Conservation (phyloP, 192 early-diverging fungal species). For the Rhizoclosmatium sp. region DNA sequence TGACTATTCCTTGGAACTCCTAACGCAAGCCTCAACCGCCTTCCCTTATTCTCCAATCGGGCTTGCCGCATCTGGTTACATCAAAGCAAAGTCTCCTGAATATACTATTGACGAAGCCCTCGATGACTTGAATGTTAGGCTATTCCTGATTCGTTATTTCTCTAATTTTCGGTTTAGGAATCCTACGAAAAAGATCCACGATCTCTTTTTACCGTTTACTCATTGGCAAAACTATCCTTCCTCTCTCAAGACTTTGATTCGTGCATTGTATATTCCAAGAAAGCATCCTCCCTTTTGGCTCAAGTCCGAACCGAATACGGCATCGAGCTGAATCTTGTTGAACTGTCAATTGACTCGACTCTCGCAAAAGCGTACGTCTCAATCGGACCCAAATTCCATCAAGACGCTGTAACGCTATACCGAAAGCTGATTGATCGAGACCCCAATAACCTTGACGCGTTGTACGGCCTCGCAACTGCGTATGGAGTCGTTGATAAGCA, state of each 20-base stretch:
- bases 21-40: background rate
- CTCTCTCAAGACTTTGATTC: constrained; percentile 24
- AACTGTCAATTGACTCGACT: constrained; percentile 18
- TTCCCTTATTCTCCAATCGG: constrained; percentile 8
- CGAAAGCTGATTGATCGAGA: constrained; percentile 30
- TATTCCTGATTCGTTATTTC: background rate
- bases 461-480: constrained; percentile 6
- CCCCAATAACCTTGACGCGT: constrained; percentile 18
- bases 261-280: constrained; percentile 9
- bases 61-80: constrained; percentile 2
- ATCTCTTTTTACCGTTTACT: constrained; percentile 8
- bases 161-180: background rate
- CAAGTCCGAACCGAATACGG: constrained; percentile 1
- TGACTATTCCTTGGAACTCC: background rate
- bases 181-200: constrained; percentile 6
- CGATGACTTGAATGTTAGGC: constrained; percentile 13
- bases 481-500: constrained; percentile 2
- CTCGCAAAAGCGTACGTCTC: constrained; percentile 37
- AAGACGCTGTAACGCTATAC: constrained; percentile 40
- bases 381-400: constrained; percentile 29
- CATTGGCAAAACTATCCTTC: background rate
- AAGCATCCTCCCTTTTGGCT: background rate
- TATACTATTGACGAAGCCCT: constrained; percentile 15
- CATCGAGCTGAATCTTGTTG: background rate
- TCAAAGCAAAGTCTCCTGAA: constrained; percentile 12